Evolutionary conservation across 768 basidiomycete species (phyloP).

Genomic region (Tulasnella sp.): DNA sequence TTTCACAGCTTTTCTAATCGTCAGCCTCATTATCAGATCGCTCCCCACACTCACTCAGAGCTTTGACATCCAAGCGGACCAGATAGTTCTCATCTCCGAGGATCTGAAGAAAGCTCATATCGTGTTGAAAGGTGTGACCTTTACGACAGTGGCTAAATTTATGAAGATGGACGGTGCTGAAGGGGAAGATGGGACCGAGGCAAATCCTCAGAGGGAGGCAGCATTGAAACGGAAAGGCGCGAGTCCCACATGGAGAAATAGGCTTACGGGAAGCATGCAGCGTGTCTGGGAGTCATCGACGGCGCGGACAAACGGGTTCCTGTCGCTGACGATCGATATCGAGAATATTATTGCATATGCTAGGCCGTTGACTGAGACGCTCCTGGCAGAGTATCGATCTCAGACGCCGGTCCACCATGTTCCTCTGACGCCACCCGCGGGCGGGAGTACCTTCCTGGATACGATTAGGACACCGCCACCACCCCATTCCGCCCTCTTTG

Average conservation of each 20-base stretch:
- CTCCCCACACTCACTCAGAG: constrained; percentile 60
- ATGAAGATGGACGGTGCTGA: constrained; percentile 35
- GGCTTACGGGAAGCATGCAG: constrained; percentile 47
- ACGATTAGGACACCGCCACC: background rate
- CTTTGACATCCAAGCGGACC: constrained; percentile 55
- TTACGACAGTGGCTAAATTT: constrained; percentile 48
- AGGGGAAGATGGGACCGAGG: constrained; percentile 23
- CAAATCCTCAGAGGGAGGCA: background rate
- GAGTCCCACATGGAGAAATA: constrained; percentile 39
- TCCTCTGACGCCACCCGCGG: background rate
- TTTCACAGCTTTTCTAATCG: constrained; percentile 37
- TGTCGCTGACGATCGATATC: constrained; percentile 38
- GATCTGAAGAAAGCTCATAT: constrained; percentile 44
- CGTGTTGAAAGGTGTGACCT: constrained; percentile 38
- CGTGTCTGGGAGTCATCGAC: constrained; percentile 61
- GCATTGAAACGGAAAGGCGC: background rate
- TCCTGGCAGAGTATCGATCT: background rate
- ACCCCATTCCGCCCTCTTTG: constrained; percentile 31
- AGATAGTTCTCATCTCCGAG: constrained; percentile 41
- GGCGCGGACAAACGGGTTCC: constrained; percentile 46
- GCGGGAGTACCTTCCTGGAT: background rate
- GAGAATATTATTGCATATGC: constrained; percentile 27
- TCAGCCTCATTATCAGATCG: constrained; percentile 51
- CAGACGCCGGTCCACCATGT: background rate
- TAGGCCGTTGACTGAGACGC: background rate